phyloP scores from a whole-genome alignment of 768 basidiomycete genomes.

The Neoboletus magnificus region DNA sequence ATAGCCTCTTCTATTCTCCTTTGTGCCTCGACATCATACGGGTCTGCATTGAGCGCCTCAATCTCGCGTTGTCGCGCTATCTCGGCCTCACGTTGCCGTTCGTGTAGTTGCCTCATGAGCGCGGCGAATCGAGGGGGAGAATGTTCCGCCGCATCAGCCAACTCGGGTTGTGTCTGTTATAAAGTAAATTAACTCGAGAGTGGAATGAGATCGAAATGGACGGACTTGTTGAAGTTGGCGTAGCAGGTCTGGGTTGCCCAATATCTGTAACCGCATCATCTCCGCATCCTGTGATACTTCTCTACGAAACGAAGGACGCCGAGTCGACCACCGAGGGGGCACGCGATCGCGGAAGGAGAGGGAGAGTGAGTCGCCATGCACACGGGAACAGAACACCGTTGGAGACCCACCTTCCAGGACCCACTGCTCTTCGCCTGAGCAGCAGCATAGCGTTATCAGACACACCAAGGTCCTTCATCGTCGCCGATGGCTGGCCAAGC shows the following conservation, averaged over 20 bases:
- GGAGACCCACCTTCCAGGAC: slow-evolving; percentile 37
- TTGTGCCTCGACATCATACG: slow-evolving; percentile 91
- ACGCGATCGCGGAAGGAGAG: not conserved
- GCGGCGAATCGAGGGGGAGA: slow-evolving; percentile 74
- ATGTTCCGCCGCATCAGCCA: slow-evolving; percentile 65
- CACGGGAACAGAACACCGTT: not conserved
- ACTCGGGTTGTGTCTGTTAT: slow-evolving; percentile 71
- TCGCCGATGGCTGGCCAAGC: slow-evolving; percentile 60
- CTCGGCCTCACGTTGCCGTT: slow-evolving; percentile 53
- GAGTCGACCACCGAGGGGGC: not conserved
- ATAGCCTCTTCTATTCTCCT: slow-evolving; percentile 92
- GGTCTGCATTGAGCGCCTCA: slow-evolving; percentile 74
- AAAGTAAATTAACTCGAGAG: not conserved
- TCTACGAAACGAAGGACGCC: slow-evolving; percentile 34
- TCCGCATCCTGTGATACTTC: slow-evolving; percentile 78
- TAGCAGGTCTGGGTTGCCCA: slow-evolving; percentile 84
- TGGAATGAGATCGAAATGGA: not conserved
- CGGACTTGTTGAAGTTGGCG: slow-evolving; percentile 61
- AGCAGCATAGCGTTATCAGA: slow-evolving; percentile 59
- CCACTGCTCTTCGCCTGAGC: slow-evolving; percentile 57
- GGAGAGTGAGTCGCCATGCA: not conserved
- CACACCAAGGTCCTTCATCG: slow-evolving; percentile 66
- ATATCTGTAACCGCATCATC: slow-evolving; percentile 83
- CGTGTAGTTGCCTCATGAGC: slow-evolving; percentile 60
- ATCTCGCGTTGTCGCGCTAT: slow-evolving; percentile 59